Evolutionary conservation across 306 rosid genomes (phyloP).

Genomic region (cucumber (Cucumis sativus)): Cucumber_9930_V3 NC_026655.2:2213501-2214000

Average conservation of each 20-base stretch:
- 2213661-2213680: constrained; percentile 62
- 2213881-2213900: constrained; percentile 9
- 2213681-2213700: constrained; percentile 44
- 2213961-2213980: not conserved
- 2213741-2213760: constrained; percentile 21
- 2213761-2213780: constrained; percentile 6
- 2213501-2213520: constrained; percentile 40
- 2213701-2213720: not conserved
- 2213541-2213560: constrained; percentile 71
- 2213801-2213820: not conserved
- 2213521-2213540: constrained; percentile 34
- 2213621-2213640: not conserved
- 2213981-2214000: not conserved
- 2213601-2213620: constrained; percentile 20
- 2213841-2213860: constrained; percentile 19
- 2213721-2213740: constrained; percentile 6
- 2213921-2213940: constrained; percentile 1
- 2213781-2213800: constrained; percentile 23
- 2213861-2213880: constrained; percentile 37
- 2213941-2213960: not conserved
- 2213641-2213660: constrained; percentile 14
- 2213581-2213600: constrained; percentile 25
- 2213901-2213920: not conserved
- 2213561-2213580: constrained; percentile 47
- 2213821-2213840: constrained; percentile 9